Percentiles rank a stretch among this genome's conserved stretches.
phyloP scores from a whole-genome alignment of 371 early-diverging fungal species.

The Mucor mucedo region DNA sequence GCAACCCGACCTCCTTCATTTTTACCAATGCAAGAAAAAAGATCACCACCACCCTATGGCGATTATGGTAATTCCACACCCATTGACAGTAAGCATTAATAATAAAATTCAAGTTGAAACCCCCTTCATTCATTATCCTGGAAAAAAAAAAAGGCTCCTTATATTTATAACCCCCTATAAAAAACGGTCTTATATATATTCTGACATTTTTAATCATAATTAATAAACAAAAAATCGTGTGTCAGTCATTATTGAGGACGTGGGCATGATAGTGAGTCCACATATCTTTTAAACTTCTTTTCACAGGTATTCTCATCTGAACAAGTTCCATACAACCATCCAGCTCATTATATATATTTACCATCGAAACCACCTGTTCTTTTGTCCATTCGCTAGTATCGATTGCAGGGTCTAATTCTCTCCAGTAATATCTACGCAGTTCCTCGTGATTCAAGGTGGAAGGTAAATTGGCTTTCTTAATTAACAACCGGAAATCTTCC shows the following conservation, averaged over 20 bases:
- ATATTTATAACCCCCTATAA: neutral
- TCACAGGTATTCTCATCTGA: neutral
- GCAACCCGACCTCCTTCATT: conserved; percentile 25
- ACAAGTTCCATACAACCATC: conserved; percentile 16
- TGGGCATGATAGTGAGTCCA: conserved; percentile 1
- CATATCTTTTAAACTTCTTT: conserved; percentile 15
- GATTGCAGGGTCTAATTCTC: conserved; percentile 14
- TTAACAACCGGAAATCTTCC: neutral
- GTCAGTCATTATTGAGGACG: neutral
- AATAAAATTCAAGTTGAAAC: neutral
- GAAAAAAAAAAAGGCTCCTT: neutral
- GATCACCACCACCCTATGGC: conserved; percentile 17
- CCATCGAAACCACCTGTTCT: neutral
- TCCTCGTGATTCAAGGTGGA: neutral
- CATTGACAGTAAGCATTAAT: neutral
- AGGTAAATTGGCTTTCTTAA: neutral
- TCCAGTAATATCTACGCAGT: conserved; percentile 1
- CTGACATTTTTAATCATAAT: neutral
- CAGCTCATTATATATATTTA: neutral
- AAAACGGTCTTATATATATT: neutral
- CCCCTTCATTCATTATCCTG: conserved; percentile 2
- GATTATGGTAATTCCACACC: conserved; percentile 13
- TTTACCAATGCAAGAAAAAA: conserved; percentile 29
- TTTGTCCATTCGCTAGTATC: neutral
- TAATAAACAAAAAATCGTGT: neutral